These are phyloP conservation scores for Cladophialophora immunda DNA, from an alignment of 2,329 filamentous ascomycete species.

Conservation along the genomic window DNA sequence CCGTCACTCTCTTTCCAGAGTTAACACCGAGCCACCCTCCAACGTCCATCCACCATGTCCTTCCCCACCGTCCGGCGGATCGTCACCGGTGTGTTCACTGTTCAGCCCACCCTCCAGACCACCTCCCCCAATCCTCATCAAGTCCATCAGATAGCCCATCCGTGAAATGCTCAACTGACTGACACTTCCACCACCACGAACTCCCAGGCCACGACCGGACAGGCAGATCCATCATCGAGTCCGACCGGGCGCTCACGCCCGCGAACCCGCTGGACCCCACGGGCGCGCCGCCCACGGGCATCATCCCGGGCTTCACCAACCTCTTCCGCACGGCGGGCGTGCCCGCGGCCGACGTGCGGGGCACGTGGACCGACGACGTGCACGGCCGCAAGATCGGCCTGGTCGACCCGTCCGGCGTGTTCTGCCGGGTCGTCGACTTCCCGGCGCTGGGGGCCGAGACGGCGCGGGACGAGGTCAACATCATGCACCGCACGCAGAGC, in stretches of 20 bases:
- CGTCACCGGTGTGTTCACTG: conserved; percentile 27
- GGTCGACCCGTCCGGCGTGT: conserved; percentile 37
- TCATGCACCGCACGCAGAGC: conserved; percentile 40
- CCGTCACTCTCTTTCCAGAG: no score
- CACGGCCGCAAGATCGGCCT: conserved; percentile 42
- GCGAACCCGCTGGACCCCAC: conserved; percentile 41
- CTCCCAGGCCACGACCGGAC: conserved; percentile 40
- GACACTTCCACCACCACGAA: no score
- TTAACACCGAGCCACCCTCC: no score
- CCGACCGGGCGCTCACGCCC: conserved; percentile 42
- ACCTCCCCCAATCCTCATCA: background rate
- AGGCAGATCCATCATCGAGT: conserved; percentile 43
- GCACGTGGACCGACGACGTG: conserved; percentile 40
- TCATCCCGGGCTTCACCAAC: conserved; percentile 42
- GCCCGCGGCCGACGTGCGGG: conserved; percentile 39
- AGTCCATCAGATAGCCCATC: background rate
- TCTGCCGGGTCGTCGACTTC: conserved; percentile 43
- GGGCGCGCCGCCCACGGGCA: conserved; percentile 37
- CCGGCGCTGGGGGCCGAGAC: conserved; percentile 32
- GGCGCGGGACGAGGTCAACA: conserved; percentile 32
- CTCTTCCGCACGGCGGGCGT: conserved; percentile 41
- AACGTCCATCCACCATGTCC: conserved; percentile 28
- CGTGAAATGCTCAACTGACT: background rate
- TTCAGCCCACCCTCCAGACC: background rate
- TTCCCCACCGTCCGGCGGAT: conserved; percentile 31